Evolutionary conservation across 768 basidiomycete genomes (phyloP).

Genomic region (Gelatoporia subvermispora): DNA sequence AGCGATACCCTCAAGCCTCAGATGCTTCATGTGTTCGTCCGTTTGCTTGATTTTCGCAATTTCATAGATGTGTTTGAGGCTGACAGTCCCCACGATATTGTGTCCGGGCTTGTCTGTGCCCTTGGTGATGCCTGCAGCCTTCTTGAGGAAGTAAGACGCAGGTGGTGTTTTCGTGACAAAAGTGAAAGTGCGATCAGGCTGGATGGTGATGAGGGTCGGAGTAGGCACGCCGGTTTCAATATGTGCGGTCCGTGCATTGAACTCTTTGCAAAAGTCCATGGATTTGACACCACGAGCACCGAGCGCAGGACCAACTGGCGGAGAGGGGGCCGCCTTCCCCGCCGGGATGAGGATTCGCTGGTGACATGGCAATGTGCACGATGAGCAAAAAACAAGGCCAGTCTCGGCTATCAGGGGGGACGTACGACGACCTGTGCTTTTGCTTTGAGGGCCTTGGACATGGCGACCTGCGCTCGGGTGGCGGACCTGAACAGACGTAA

Average conservation of each 20-base stretch:
- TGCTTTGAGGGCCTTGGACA: constrained; percentile 67
- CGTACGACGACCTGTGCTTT: constrained; percentile 75
- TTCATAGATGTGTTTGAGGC: constrained; percentile 96
- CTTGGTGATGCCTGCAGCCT: constrained; percentile 85
- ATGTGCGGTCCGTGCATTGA: constrained; percentile 94
- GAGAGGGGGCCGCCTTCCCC: constrained; percentile 92
- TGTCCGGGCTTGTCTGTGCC: constrained; percentile 81
- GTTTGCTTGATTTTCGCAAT: constrained; percentile 94
- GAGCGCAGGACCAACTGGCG: constrained; percentile 94
- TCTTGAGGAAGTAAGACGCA: constrained; percentile 85
- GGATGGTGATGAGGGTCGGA: constrained; percentile 90
- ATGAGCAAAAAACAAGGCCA: constrained; percentile 1
- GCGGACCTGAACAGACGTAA: too few species aligned
- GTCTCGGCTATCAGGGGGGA: constrained; percentile 11
- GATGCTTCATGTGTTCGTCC: constrained; percentile 85
- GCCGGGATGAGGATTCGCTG: constrained; percentile 86
- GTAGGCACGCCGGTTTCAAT: constrained; percentile 80
- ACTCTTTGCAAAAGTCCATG: constrained; percentile 99
- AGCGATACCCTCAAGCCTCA: constrained; percentile 83
- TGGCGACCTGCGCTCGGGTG: constrained; percentile 20
- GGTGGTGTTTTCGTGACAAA: constrained; percentile 93
- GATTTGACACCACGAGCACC: constrained; percentile 98
- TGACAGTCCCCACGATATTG: constrained; percentile 75
- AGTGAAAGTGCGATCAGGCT: constrained; percentile 92
- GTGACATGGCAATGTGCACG: neutral